Evolutionary conservation across 305 asterid species (phyloP).

Genomic region (Fraxinus sp.): DNA sequence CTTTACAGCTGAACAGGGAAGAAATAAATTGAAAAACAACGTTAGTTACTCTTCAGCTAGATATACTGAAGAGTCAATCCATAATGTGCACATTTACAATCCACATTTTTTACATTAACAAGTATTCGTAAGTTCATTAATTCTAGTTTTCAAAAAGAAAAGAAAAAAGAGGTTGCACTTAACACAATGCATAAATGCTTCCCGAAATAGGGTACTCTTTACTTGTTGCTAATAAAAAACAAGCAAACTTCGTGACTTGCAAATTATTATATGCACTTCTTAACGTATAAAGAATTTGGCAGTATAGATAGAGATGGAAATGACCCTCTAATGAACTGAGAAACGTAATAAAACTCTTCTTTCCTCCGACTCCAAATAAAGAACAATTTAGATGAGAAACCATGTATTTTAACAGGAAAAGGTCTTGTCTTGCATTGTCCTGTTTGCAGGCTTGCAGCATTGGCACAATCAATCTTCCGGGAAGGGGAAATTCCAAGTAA

Average conservation of each 20-base stretch:
- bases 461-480: neutral
- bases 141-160: too few species aligned
- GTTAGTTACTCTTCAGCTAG: neutral
- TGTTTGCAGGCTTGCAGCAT: neutral
- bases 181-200: neutral
- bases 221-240: neutral
- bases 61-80: neutral
- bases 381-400: neutral
- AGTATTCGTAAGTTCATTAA: neutral
- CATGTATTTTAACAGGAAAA: neutral
- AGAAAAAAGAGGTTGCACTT: neutral
- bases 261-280: neutral
- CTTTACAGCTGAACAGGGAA: constrained; percentile 64
- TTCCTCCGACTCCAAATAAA: neutral
- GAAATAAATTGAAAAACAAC: neutral
- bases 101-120: neutral
- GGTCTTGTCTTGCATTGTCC: neutral
- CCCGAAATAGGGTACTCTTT: neutral
- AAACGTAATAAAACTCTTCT: neutral
- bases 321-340: neutral
- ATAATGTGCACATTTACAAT: neutral
- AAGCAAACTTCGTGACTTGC: neutral
- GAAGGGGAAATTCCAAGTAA: neutral
- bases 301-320: neutral
- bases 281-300: neutral